Percentiles rank a stretch among this genome's conserved stretches.
These are phyloP conservation scores for Amanita rubescens DNA, from an alignment of 768 basidiomycete genomes.

Conservation along the genomic window DNA sequence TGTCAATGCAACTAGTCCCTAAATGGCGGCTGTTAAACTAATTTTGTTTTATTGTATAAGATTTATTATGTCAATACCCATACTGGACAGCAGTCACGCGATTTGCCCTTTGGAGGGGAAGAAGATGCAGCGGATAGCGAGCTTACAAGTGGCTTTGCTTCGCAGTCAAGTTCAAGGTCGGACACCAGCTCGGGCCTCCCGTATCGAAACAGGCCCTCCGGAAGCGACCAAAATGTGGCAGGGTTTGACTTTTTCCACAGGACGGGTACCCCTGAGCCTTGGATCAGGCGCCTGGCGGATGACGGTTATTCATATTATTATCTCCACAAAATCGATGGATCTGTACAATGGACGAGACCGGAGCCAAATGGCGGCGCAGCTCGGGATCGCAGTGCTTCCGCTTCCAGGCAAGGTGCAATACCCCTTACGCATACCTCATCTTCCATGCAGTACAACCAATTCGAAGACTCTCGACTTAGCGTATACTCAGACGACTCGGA, in stretches of 20 bases:
- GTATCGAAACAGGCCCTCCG: slow-evolving; percentile 33
- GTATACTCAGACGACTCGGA: slow-evolving; percentile 79
- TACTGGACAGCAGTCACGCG: slow-evolving; percentile 74
- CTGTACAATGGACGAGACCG: slow-evolving; percentile 64
- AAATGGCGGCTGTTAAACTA: not conserved
- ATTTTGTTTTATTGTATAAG: slow-evolving; percentile 29
- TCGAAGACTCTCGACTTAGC: slow-evolving; percentile 42
- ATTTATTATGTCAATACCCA: slow-evolving; percentile 94
- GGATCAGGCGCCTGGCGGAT: slow-evolving; percentile 73
- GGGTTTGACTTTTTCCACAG: slow-evolving; percentile 58
- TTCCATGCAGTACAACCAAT: slow-evolving; percentile 21
- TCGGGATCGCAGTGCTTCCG: slow-evolving; percentile 1
- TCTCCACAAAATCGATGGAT: slow-evolving; percentile 61
- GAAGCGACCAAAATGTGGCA: slow-evolving; percentile 30
- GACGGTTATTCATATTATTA: slow-evolving; percentile 81
- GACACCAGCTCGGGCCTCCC: slow-evolving; percentile 48
- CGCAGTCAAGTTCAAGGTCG: slow-evolving; percentile 49
- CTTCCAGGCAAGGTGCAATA: slow-evolving; percentile 13
- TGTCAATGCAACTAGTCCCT: slow-evolving; percentile 19
- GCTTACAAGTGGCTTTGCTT: slow-evolving; percentile 50
- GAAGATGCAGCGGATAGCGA: slow-evolving; percentile 59
- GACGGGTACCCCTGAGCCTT: slow-evolving; percentile 69
- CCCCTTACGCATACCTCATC: slow-evolving; percentile 15
- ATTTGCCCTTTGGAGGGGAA: slow-evolving; percentile 73
- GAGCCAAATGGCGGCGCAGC: slow-evolving; percentile 20